Percentiles rank a stretch among this genome's conserved stretches.
These are phyloP conservation scores for Asterella californica DNA, from an alignment of 225 moss, liverwort and hornwort species.

Conservation along the genomic window DNA sequence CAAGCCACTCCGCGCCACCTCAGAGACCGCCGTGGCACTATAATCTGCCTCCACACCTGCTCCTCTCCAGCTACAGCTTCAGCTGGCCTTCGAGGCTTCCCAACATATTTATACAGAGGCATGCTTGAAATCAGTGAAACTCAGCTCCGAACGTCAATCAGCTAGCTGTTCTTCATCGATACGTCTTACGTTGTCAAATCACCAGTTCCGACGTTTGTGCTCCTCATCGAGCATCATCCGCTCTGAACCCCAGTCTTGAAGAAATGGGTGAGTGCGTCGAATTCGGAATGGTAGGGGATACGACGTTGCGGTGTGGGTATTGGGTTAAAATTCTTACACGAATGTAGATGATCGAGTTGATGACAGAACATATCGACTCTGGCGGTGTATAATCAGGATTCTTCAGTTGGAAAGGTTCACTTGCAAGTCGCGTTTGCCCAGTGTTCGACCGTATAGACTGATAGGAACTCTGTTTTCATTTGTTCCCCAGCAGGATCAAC, in stretches of 20 bases:
- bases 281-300: neutral
- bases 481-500: constrained; percentile 14
- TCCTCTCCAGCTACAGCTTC: neutral
- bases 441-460: neutral
- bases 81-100: no score
- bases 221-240: neutral
- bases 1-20: constrained; percentile 11
- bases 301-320: neutral
- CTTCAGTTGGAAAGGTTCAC: neutral
- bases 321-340: neutral
- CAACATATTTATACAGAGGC: no score
- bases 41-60: constrained; percentile 14
- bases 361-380: neutral
- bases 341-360: neutral
- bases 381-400: no score
- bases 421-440: neutral
- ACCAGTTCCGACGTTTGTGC: no score
- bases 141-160: no score
- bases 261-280: constrained; percentile 1
- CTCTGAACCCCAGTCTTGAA: neutral
- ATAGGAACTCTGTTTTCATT: neutral
- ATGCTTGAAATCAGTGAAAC: no score
- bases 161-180: no score
- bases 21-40: constrained; percentile 7
- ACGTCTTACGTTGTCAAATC: no score